Conservation (phyloP, 108 stramenopile genomes). For the Aurantiochytrium sp. region DNA sequence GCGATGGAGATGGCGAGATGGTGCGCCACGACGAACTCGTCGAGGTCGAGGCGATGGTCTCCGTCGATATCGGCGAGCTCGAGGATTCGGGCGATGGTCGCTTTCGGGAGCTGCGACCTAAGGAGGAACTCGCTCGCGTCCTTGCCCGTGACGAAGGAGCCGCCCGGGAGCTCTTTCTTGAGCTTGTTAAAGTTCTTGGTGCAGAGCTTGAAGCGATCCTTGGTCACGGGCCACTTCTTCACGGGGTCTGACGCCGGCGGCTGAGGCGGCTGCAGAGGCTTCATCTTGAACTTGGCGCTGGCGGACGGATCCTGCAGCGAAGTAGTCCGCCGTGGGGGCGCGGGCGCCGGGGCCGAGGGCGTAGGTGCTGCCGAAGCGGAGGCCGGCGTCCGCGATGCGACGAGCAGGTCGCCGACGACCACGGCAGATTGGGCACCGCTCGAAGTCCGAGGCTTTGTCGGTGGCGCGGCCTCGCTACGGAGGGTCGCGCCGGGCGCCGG, state of each 20-base stretch:
- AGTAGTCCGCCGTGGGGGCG: background rate
- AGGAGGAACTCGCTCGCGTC: background rate
- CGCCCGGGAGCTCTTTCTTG: background rate
- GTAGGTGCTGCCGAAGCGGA: background rate
- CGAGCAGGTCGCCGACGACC: background rate
- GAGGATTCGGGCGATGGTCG: background rate
- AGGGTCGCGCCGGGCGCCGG: background rate
- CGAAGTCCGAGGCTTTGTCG: no score
- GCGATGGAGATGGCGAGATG: background rate
- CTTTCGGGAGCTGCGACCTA: background rate
- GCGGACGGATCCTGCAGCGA: background rate
- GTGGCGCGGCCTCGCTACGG: background rate
- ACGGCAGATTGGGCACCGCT: background rate
- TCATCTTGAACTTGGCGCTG: background rate
- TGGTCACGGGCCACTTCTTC: background rate
- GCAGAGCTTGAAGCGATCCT: background rate
- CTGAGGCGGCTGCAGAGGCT: background rate
- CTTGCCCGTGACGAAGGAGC: background rate
- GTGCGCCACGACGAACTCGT: slow-evolving; percentile 6
- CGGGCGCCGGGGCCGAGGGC: background rate
- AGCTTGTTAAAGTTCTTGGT: background rate
- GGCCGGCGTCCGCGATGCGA: background rate
- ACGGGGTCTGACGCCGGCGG: background rate
- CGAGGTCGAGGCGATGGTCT: background rate
- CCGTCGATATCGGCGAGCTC: slow-evolving; percentile 12